phyloP scores from a whole-genome alignment of 768 basidiomycete species.

The Lentinus brumalis region DNA sequence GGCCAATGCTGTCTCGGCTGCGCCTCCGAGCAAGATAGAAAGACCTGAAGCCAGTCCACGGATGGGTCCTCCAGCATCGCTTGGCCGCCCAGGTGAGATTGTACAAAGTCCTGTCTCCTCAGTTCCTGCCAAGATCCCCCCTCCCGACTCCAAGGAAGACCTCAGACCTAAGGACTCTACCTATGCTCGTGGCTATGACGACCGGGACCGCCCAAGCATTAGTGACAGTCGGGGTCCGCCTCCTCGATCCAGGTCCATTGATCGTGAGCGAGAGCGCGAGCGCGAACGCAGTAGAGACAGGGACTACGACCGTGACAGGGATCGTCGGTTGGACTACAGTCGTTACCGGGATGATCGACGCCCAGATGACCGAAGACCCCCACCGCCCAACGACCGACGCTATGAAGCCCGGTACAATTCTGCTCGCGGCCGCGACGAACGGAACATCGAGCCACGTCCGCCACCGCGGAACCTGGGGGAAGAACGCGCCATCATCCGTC shows the following conservation, averaged over 20 bases:
- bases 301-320: slow-evolving; percentile 36
- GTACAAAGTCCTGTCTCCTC: slow-evolving; percentile 1
- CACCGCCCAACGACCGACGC: slow-evolving; percentile 47
- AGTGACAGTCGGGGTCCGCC: slow-evolving; percentile 2
- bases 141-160: slow-evolving; percentile 29
- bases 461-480: slow-evolving; percentile 18
- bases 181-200: slow-evolving; percentile 24
- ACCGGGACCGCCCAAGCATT: slow-evolving; percentile 23
- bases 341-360: slow-evolving; percentile 43
- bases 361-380: slow-evolving; percentile 31
- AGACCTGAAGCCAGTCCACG: not conserved
- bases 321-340: slow-evolving; percentile 40
- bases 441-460: slow-evolving; percentile 11
- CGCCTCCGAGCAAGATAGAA: too few relatives aligned
- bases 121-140: slow-evolving; percentile 22
- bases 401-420: slow-evolving; percentile 47
- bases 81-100: slow-evolving; percentile 4
- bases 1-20: too few relatives aligned
- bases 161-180: slow-evolving; percentile 27
- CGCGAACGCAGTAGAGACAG: slow-evolving; percentile 36
- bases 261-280: slow-evolving; percentile 22
- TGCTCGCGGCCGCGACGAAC: slow-evolving; percentile 31
- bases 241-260: not conserved
- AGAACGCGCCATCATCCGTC: slow-evolving; percentile 21
- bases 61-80: slow-evolving; percentile 3